These are phyloP conservation scores for Cordia subcordata DNA, from an alignment of 257 asterid genomes.

Conservation along the genomic window DNA sequence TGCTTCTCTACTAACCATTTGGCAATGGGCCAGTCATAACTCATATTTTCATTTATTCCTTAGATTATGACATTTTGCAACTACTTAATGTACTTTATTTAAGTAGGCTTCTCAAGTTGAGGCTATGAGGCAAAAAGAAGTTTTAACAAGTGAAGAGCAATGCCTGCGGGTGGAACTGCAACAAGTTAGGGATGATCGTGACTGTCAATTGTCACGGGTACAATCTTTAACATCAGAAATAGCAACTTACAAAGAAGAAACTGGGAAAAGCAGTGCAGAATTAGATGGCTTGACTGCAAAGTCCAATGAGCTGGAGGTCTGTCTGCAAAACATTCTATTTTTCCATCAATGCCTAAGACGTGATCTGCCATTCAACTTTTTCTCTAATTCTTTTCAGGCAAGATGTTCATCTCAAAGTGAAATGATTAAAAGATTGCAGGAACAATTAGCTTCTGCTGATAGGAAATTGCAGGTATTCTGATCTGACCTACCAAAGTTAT, in stretches of 20 bases:
- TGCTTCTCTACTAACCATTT: too few relatives aligned
- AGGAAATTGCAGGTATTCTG: constrained; percentile 57
- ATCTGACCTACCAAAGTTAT: constrained; percentile 6
- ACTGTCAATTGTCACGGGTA: constrained; percentile 48
- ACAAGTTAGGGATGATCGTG: constrained; percentile 84
- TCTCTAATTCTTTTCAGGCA: constrained; percentile 37
- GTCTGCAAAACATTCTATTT: background rate
- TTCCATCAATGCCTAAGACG: background rate
- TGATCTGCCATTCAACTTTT: constrained; percentile 5
- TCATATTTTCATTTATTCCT: too few relatives aligned
- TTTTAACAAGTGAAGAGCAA: constrained; percentile 59
- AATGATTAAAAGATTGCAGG: constrained; percentile 59
- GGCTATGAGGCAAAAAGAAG: constrained; percentile 64
- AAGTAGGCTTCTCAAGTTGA: constrained; percentile 69
- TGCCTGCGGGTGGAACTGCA: constrained; percentile 71
- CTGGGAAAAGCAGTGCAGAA: constrained; percentile 49
- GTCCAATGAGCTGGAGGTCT: constrained; percentile 67
- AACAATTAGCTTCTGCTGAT: constrained; percentile 60
- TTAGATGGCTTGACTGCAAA: constrained; percentile 45
- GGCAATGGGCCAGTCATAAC: too few relatives aligned
- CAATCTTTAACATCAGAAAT: constrained; percentile 54
- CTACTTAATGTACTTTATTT: background rate
- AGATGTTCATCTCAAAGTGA: constrained; percentile 64
- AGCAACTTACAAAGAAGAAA: constrained; percentile 49
- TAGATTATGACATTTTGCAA: background rate